Evolutionary conservation across 23 red algal species (phyloP).

Genomic region (Gracilariopsis chorda): DNA sequence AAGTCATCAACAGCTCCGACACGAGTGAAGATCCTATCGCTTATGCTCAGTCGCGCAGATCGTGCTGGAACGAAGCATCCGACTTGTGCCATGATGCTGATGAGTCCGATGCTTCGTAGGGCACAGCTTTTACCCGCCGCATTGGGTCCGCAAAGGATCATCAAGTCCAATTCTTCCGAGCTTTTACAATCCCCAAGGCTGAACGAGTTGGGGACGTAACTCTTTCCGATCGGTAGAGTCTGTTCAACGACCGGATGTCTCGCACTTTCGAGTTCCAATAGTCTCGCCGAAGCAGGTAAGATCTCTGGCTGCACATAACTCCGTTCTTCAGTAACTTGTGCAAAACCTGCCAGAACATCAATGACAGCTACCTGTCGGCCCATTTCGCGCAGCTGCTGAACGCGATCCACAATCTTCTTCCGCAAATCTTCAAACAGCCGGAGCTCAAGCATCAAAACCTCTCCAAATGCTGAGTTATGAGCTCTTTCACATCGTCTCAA

Average conservation of each 20-base stretch:
- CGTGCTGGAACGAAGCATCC: constrained; percentile 89
- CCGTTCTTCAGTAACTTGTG: constrained; percentile 62
- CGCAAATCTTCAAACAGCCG: constrained; percentile 54
- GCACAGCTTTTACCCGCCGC: constrained; percentile 89
- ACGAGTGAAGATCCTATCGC: constrained; percentile 85
- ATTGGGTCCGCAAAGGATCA: constrained; percentile 60
- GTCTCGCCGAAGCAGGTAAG: not conserved
- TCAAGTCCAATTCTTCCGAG: not conserved
- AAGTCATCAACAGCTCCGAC: constrained; percentile 96
- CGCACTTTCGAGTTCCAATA: constrained; percentile 40
- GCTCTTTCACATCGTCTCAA: constrained; percentile 23
- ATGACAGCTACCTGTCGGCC: constrained; percentile 62
- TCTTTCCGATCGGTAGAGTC: constrained; percentile 55
- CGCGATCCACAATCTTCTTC: constrained; percentile 23
- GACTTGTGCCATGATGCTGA: constrained; percentile 79
- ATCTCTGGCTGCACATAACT: constrained; percentile 70
- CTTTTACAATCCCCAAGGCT: constrained; percentile 22
- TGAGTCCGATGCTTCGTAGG: constrained; percentile 71
- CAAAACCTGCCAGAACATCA: constrained; percentile 90
- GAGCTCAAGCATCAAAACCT: constrained; percentile 54
- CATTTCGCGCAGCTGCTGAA: constrained; percentile 35
- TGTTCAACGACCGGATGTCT: constrained; percentile 95
- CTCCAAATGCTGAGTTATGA: constrained; percentile 33
- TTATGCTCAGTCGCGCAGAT: constrained; percentile 50
- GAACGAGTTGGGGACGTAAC: constrained; percentile 86